Base-by-base conservation (phyloP, 768 basidiomycete species). In the Mycena albidolilacea region DNA sequence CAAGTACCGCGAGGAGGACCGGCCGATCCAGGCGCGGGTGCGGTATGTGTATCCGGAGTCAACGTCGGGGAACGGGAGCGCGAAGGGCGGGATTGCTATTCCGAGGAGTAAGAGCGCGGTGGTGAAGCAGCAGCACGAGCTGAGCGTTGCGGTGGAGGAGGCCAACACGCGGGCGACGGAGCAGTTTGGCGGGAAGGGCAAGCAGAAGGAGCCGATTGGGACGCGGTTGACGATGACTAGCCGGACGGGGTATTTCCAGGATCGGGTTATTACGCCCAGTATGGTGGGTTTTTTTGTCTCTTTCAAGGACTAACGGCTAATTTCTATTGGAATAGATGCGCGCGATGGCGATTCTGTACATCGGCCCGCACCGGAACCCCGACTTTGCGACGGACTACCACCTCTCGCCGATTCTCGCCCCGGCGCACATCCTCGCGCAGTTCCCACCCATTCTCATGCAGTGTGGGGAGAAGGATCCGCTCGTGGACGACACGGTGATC, bases 401-500 rank as follows among this genome's bases (percentile, higher is more conserved):
- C 84, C 91, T 99, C 76, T 98, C 97, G 19, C 98, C 98, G 1
- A 94, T 99, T 77, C 89, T 99, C 62, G 90, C 97, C 8, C 97
- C 97, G 6, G 85, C 87, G 61, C 85, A 90, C 66, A 85, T 98
- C 4, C 90, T 99, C 14, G 96, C 95, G 1, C 93, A 95, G 77
- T 99, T 98, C 83, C 98, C 98, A 38, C 96, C 95, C 11, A 88
- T 98, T 54, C 88, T 97, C 73, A 91, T 99, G 88, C 95, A 97
- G 78, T 97, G 95, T 77, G 98, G 98, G 19, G 98, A 99, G 83
- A 97, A 96, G 79, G 88, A 90, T 77, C 95, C 97, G 0, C 95
- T 99, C 77, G 96, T 98, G 30, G 98, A 99, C 81, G 98, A 99
- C 80, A 98, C 96, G 0, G 93, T 99, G 74, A 96, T 99, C 77